phyloP scores from a whole-genome alignment of 2,329 filamentous ascomycete genomes.

The Cladosporium sp. region DNA sequence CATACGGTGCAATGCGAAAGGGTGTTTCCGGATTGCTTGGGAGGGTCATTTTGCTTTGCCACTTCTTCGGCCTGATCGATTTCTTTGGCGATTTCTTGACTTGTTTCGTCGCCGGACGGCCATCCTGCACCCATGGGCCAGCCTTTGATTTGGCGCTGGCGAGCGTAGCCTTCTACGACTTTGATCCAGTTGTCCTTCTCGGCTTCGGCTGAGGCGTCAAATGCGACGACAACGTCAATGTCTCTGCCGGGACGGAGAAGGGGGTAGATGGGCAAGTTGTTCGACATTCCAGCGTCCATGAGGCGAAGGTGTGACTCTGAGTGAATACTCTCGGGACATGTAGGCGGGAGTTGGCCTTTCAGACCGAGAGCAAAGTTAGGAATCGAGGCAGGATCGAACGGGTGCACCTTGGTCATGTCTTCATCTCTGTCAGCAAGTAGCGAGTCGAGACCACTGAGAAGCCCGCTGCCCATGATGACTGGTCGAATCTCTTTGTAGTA shows the following conservation, averaged over 20 bases:
- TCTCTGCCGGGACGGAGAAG: conserved; percentile 83
- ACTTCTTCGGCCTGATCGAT: conserved; percentile 53
- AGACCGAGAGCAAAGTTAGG: conserved; percentile 88
- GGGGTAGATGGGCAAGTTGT: conserved; percentile 95
- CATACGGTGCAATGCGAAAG: conserved; percentile 92
- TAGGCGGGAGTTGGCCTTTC: conserved; percentile 70
- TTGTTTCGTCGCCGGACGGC: conserved; percentile 65
- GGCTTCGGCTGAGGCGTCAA: conserved; percentile 92
- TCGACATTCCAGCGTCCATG: conserved; percentile 99
- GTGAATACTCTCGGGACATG: conserved; percentile 76
- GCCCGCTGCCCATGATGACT: conserved; percentile 70
- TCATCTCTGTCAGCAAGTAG: conserved; percentile 80
- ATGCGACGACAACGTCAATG: conserved; percentile 86
- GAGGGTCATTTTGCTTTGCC: conserved; percentile 52
- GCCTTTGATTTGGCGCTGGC: conserved; percentile 84
- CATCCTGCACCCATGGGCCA: conserved; percentile 96
- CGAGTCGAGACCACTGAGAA: conserved; percentile 68
- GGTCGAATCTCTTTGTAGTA: conserved; percentile 96
- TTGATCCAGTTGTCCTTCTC: conserved; percentile 95
- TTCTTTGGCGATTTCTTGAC: conserved; percentile 62
- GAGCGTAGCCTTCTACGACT: conserved; percentile 88
- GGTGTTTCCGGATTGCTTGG: conserved; percentile 42
- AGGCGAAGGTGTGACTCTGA: conserved; percentile 62
- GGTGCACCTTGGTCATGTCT: conserved; percentile 87
- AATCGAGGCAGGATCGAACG: conserved; percentile 86